Percentiles rank a stretch among this genome's conserved stretches.
phyloP scores from a whole-genome alignment of 2,329 filamentous ascomycete genomes.

The Neonectria punicea region DNA sequence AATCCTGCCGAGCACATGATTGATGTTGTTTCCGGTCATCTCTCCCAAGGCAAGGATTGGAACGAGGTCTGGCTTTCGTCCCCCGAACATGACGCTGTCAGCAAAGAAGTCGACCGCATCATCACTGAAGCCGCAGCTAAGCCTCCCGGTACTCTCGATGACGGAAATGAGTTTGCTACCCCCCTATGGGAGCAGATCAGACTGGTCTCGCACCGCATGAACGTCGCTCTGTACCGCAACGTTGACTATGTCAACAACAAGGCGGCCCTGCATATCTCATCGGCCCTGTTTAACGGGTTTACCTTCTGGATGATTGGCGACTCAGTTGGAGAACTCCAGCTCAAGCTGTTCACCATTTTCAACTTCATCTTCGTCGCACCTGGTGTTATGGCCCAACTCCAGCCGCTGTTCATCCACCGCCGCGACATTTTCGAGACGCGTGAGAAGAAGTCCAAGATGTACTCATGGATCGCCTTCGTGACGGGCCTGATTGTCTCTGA shows the following conservation, averaged over 20 bases:
- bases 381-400: conserved; percentile 67
- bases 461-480: conserved; percentile 68
- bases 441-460: conserved; percentile 71
- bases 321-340: conserved; percentile 61
- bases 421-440: conserved; percentile 67
- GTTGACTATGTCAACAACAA: conserved; percentile 74
- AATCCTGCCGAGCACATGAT: conserved; percentile 86
- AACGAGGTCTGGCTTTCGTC: conserved; percentile 77
- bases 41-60: conserved; percentile 66
- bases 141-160: conserved; percentile 53
- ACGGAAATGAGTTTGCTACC: conserved; percentile 77
- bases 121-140: conserved; percentile 63
- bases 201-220: conserved; percentile 72
- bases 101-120: conserved; percentile 72
- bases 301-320: conserved; percentile 69
- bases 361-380: conserved; percentile 72
- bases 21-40: conserved; percentile 62
- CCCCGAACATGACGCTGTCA: conserved; percentile 64
- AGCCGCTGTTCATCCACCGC: conserved; percentile 67
- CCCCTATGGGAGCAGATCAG: conserved; percentile 71
- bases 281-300: conserved; percentile 69
- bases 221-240: conserved; percentile 72
- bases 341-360: conserved; percentile 69
- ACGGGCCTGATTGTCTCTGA: conserved; percentile 62
- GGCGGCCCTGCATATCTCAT: conserved; percentile 64